A percentile compares a stretch with the other conserved stretches of the same genome.
Conservation (phyloP, 2,329 filamentous ascomycete genomes). For the Fusarium haematococcum region DNA sequence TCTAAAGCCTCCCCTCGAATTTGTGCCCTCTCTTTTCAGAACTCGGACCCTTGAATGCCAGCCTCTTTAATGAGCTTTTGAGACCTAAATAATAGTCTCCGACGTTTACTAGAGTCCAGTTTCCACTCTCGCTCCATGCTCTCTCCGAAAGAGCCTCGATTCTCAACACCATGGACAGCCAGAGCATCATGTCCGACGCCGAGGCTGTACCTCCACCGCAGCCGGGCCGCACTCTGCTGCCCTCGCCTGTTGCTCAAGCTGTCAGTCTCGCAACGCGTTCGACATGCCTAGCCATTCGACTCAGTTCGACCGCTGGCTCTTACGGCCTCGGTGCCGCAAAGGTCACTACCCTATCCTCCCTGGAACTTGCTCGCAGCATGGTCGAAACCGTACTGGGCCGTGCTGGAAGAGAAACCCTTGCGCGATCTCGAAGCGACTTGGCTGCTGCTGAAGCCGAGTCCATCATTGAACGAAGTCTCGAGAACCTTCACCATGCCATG, state of each 20-base stretch:
- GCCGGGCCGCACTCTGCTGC: conserved; percentile 64
- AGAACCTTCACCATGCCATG: conserved; percentile 68
- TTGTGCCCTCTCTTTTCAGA: background rate
- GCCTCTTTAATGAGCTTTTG: background rate
- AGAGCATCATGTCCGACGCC: conserved; percentile 20
- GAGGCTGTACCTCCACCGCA: conserved; percentile 34
- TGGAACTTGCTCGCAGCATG: conserved; percentile 67
- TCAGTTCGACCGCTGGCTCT: conserved; percentile 64
- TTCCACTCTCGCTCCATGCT: background rate
- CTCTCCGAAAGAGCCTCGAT: conserved; percentile 15
- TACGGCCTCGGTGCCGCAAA: conserved; percentile 66
- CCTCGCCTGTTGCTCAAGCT: conserved; percentile 66
- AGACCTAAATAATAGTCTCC: background rate
- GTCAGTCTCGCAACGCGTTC: conserved; percentile 72
- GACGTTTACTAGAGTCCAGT: background rate
- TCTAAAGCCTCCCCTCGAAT: conserved; percentile 9
- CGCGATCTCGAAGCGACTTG: conserved; percentile 59
- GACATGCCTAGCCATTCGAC: conserved; percentile 66
- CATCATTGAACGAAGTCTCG: conserved; percentile 67
- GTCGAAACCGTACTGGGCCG: conserved; percentile 66
- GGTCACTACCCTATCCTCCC: conserved; percentile 66
- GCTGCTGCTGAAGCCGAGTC: conserved; percentile 66
- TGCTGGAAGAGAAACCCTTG: conserved; percentile 63
- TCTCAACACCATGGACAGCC: conserved; percentile 35
- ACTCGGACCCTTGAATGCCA: background rate